Conservation (phyloP, 306 rosid genomes). For the Sophora flavescens region DNA sequence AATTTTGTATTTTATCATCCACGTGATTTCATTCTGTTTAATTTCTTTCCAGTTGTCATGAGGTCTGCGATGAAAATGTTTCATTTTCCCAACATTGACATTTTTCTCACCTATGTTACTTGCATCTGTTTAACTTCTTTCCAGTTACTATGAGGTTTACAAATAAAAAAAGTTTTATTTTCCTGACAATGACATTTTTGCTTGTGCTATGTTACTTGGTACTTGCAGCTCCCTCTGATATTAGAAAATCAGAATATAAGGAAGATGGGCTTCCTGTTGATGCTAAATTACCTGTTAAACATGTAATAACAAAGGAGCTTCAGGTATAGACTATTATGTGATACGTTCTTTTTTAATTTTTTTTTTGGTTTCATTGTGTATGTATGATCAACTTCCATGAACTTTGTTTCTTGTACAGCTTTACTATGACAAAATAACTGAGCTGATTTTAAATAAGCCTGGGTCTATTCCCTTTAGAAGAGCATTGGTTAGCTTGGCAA, state of each 20-base stretch:
- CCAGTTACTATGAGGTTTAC: constrained; percentile 12
- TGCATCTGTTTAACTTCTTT: constrained; percentile 44
- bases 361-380: constrained; percentile 25
- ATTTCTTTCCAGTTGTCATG: not conserved
- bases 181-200: constrained; percentile 32
- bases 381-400: constrained; percentile 20
- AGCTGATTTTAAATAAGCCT: constrained; percentile 67
- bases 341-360: constrained; percentile 1
- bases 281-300: constrained; percentile 78
- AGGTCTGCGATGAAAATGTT: constrained; percentile 19
- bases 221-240: constrained; percentile 66
- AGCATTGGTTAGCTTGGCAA: constrained; percentile 80
- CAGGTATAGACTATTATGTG: constrained; percentile 60
- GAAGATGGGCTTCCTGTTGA: constrained; percentile 81
- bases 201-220: constrained; percentile 44
- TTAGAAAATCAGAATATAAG: constrained; percentile 70
- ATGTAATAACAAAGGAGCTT: constrained; percentile 80
- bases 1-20: constrained; percentile 30
- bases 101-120: constrained; percentile 42
- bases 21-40: constrained; percentile 10
- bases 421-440: constrained; percentile 79
- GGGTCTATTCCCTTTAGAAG: constrained; percentile 67
- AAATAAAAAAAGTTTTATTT: constrained; percentile 34
- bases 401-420: constrained; percentile 63
- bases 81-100: constrained; percentile 36